Percentiles rank a stretch among this genome's conserved stretches.
phyloP scores from a whole-genome alignment of 2,329 filamentous ascomycete genomes.

The Scedosporium apiospermum region DNA sequence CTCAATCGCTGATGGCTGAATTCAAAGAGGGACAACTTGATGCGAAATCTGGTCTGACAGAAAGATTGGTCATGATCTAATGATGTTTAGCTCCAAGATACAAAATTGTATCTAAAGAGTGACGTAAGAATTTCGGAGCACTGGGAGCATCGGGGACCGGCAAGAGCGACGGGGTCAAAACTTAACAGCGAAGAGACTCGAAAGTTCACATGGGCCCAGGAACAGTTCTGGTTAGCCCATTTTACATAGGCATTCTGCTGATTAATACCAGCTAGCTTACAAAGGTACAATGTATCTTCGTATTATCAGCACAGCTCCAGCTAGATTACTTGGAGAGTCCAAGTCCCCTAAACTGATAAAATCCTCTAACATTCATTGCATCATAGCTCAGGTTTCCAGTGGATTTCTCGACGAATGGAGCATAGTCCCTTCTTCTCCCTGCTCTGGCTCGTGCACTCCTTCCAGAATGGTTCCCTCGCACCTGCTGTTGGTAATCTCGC shows the following conservation, averaged over 20 bases:
- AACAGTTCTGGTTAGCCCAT: background rate
- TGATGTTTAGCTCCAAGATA: background rate
- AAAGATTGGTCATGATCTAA: constrained; percentile 4
- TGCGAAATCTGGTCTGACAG: background rate
- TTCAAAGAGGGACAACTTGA: background rate
- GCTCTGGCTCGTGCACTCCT: constrained; percentile 2
- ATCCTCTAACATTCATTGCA: background rate
- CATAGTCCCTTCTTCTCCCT: background rate
- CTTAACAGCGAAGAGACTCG: background rate
- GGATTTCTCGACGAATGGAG: background rate
- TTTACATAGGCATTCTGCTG: background rate
- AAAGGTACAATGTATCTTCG: no score
- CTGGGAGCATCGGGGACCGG: background rate
- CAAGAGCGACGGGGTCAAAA: background rate
- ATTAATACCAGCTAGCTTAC: background rate
- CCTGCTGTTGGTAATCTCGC: background rate
- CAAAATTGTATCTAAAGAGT: background rate
- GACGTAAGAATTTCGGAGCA: background rate
- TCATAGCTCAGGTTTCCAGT: constrained; percentile 1
- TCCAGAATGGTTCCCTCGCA: background rate
- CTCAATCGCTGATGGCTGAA: background rate
- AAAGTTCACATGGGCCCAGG: background rate
- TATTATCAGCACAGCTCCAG: no score
- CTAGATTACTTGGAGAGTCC: background rate
- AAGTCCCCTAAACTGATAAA: background rate